Percentiles rank a stretch among this genome's conserved stretches.
Evolutionary conservation across 2,329 filamentous ascomycete genomes (phyloP).

Genomic region (Leptosphaerulina australis): DNA sequence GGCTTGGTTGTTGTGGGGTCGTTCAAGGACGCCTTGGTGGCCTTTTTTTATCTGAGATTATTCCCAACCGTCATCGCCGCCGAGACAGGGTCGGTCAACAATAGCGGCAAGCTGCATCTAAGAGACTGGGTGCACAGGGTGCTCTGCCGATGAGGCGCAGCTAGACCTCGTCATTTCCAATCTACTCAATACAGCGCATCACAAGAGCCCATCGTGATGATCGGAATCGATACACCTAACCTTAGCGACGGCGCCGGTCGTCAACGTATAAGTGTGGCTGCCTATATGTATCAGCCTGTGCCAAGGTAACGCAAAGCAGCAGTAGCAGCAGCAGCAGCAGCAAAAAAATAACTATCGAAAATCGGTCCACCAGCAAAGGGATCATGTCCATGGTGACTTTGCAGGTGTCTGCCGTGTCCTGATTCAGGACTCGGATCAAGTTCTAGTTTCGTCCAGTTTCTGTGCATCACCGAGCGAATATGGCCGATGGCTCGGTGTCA

Average conservation of each 20-base stretch:
- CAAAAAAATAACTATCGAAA: background rate
- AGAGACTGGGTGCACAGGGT: slow-evolving; percentile 18
- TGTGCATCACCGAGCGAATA: slow-evolving; percentile 22
- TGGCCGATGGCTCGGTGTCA: slow-evolving; percentile 30
- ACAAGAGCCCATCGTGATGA: slow-evolving; percentile 18
- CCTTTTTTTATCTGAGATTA: slow-evolving; percentile 16
- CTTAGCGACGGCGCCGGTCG: background rate
- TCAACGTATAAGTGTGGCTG: background rate
- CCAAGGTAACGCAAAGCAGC: background rate
- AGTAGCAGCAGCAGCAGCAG: background rate
- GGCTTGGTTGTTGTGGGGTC: slow-evolving; percentile 43
- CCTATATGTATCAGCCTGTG: background rate
- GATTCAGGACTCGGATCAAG: slow-evolving; percentile 23
- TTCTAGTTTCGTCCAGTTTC: slow-evolving; percentile 21
- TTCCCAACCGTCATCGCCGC: slow-evolving; percentile 22
- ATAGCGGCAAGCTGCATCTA: slow-evolving; percentile 20
- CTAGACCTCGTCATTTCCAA: slow-evolving; percentile 16
- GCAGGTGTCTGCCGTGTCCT: slow-evolving; percentile 14
- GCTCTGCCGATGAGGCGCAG: slow-evolving; percentile 32
- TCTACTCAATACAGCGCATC: slow-evolving; percentile 18
- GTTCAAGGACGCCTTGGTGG: slow-evolving; percentile 19
- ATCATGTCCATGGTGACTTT: background rate
- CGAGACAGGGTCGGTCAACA: slow-evolving; percentile 16
- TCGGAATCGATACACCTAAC: slow-evolving; percentile 15
- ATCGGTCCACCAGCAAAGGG: background rate